Percentiles rank a stretch among this genome's conserved stretches.
Conservation (phyloP, 805 yeast genomes). For the Kodamaea kaohsiungensis region DNA sequence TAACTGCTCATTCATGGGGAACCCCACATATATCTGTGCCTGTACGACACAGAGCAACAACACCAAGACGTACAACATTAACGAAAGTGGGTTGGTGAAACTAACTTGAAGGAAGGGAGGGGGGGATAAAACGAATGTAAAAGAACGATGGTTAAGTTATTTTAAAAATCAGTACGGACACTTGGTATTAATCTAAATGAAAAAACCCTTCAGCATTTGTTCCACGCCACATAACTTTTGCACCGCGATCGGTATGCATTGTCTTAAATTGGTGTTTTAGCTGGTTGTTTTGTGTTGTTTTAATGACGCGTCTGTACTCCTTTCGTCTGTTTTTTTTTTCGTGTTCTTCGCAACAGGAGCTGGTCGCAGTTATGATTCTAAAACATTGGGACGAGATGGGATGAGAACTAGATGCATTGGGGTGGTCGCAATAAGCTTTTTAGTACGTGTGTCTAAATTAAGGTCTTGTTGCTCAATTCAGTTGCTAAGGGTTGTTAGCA, state of each 20-base stretch:
- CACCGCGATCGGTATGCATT: slow-evolving; percentile 1
- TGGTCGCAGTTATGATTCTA: neutral
- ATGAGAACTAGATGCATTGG: neutral
- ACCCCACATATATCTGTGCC: slow-evolving; percentile 60
- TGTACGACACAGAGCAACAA: slow-evolving; percentile 13
- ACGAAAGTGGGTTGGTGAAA: neutral
- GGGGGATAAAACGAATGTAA: neutral
- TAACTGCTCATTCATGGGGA: slow-evolving; percentile 79
- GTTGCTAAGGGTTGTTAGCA: neutral
- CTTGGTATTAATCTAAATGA: neutral
- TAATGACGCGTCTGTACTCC: neutral
- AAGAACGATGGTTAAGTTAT: neutral
- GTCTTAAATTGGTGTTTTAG: slow-evolving; percentile 3
- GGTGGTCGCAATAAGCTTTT: neutral
- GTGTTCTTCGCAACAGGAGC: neutral
- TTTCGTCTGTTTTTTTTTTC: neutral
- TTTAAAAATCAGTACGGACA: neutral
- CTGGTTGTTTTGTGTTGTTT: neutral
- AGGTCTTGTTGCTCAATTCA: neutral
- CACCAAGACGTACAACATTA: slow-evolving; percentile 5
- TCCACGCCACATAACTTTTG: neutral
- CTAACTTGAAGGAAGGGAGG: neutral
- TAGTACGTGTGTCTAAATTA: neutral
- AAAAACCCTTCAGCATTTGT: neutral
- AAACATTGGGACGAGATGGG: neutral